Base-by-base conservation (phyloP, 495 filamentous ascomycete species). In the Penicillium maclennaniae region DNA sequence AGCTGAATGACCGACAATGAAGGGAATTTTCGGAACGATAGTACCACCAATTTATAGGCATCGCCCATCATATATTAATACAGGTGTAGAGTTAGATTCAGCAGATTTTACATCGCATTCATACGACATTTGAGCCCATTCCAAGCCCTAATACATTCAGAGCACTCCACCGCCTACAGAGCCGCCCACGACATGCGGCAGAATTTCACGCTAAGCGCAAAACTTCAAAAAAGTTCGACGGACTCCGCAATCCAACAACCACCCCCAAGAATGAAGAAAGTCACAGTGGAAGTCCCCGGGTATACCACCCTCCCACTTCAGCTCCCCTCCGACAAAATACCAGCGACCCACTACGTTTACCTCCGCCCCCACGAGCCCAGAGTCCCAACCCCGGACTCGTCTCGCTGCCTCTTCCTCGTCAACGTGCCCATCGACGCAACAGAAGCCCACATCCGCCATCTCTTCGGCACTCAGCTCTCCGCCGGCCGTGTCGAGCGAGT, bases 401-500 rank as follows among this genome's bases (percentile, higher is more conserved):
- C 79, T 20, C 84, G 90, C 52, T 87, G 86, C 43, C 79, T 98
- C 21, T 98, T 96, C 72, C 62, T 92, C 20, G 85, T 91, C 54
- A 97, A 98, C 65, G 64, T 92, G 6, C 95, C 93, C 31, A 74
- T 91, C 58, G 92, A 97, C 68, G 83, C 87, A 49, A 95, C 88
- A 34, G 83, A 87, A 44, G 60, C 70, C 0, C 89, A 93, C 60
- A 70, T 97, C 16, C 85, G 89, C 36, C 75, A 80, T 49, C 71
- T 98, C 0, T 90, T 96, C 58, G 71, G 80, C 0, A 73, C 74
- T 0, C 77, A 89, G 39, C 76, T 93, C 23, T 84, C 88, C 27
- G 82, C 83, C 6, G 87, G 86, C 23, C 79, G 85, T 40, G 83
- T 98, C 36, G 89, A 95, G 69, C 74, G 71, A 43, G 85, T 89